These are phyloP conservation scores for Capronia americana DNA, from an alignment of 2,329 filamentous ascomycete genomes.

Conservation along the genomic window DNA sequence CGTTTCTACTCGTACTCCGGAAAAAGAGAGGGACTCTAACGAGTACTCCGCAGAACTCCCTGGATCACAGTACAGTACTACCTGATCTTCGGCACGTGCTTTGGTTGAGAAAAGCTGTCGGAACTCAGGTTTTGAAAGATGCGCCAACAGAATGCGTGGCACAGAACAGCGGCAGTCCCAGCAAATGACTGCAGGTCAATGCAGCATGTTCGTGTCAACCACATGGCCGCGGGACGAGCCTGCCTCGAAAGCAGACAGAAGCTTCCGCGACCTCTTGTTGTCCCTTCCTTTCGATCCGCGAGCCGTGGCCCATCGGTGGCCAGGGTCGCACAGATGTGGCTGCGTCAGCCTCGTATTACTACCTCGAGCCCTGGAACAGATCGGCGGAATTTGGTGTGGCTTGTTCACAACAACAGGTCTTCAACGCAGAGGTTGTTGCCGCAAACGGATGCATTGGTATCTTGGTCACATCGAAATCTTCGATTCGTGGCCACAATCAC, in stretches of 20 bases:
- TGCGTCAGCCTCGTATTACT: conserved; percentile 1
- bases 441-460: neutral
- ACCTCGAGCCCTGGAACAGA: conserved; percentile 4
- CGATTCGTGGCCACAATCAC: neutral
- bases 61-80: neutral
- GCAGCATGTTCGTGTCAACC: conserved; percentile 16
- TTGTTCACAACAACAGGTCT: neutral
- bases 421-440: neutral
- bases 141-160: neutral
- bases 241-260: neutral
- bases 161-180: neutral
- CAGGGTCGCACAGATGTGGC: conserved; percentile 9
- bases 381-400: neutral
- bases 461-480: neutral
- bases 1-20: too few species aligned
- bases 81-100: neutral
- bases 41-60: neutral
- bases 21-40: neutral
- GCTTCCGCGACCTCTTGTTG: neutral
- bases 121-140: neutral
- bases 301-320: conserved; percentile 1
- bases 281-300: neutral
- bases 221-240: conserved; percentile 17
- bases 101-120: neutral
- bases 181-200: neutral